phyloP scores from a whole-genome alignment of 495 filamentous ascomycete species.

The Beverwykella pulmonaria region DNA sequence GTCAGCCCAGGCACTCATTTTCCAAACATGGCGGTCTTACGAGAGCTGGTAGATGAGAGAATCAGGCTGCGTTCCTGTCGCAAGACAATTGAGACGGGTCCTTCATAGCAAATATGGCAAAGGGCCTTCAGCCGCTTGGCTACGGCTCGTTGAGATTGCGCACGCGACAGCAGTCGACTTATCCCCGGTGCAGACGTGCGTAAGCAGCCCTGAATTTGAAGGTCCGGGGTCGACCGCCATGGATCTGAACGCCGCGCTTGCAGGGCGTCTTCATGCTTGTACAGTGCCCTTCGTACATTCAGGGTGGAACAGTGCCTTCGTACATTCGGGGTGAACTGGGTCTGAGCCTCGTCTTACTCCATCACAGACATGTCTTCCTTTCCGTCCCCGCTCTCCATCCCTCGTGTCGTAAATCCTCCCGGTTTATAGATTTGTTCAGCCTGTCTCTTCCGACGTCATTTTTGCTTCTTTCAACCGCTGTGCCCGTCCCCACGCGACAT shows the following conservation, averaged over 20 bases:
- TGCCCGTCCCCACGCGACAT: not conserved
- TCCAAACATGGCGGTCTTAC: not conserved
- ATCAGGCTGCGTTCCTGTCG: not conserved
- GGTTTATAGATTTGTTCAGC: not conserved
- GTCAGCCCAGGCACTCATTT: not conserved
- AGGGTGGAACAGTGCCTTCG: not conserved
- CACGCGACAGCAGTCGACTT: constrained; percentile 8
- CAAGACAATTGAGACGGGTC: not conserved
- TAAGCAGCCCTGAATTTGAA: not conserved
- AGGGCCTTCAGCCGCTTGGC: not conserved
- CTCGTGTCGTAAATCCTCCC: not conserved
- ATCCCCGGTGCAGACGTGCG: not conserved
- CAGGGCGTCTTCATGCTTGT: constrained; percentile 14
- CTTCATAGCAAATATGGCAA: not conserved
- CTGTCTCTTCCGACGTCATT: not conserved
- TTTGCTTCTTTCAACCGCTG: not conserved
- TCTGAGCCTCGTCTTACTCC: not conserved
- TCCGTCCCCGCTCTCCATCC: constrained; percentile 1
- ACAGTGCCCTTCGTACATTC: not conserved
- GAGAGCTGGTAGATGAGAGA: not conserved
- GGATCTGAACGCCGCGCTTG: constrained; percentile 1
- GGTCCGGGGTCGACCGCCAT: not conserved
- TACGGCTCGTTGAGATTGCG: not conserved
- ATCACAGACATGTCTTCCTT: constrained; percentile 29
- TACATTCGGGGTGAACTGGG: not conserved